These are phyloP conservation scores for Pyronema omphalodes DNA, from an alignment of 495 filamentous ascomycete genomes.

Conservation along the genomic window DNA sequence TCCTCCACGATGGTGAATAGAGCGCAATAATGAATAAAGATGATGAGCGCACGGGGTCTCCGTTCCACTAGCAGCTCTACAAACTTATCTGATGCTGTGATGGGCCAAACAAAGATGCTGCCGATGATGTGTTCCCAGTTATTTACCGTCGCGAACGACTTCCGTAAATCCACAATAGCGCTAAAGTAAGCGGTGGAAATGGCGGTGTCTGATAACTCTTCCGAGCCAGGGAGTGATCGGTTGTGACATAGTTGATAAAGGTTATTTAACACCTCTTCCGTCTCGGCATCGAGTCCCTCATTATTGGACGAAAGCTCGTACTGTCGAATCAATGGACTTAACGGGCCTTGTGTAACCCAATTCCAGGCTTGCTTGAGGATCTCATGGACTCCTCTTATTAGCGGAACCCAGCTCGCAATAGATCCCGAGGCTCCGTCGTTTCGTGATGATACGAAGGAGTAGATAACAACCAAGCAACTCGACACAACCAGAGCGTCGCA, in stretches of 20 bases:
- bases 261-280: not conserved
- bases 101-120: slow-evolving; percentile 25
- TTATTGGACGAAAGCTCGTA: slow-evolving; percentile 2
- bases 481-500: slow-evolving; percentile 22
- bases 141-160: slow-evolving; percentile 7
- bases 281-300: not conserved
- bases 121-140: not conserved
- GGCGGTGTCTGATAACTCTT: slow-evolving; percentile 18
- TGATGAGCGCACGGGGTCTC: slow-evolving; percentile 26
- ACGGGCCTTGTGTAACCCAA: slow-evolving; percentile 11
- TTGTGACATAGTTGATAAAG: slow-evolving; percentile 17
- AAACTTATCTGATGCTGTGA: slow-evolving; percentile 22
- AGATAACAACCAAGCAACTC: slow-evolving; percentile 8
- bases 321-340: slow-evolving; percentile 5
- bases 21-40: slow-evolving; percentile 28
- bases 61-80: slow-evolving; percentile 20
- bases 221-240: slow-evolving; percentile 7
- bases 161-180: slow-evolving; percentile 11
- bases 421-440: not conserved
- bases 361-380: slow-evolving; percentile 11
- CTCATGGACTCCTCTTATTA: slow-evolving; percentile 13
- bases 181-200: slow-evolving; percentile 13
- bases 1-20: slow-evolving; percentile 23
- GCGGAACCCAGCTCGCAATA: slow-evolving; percentile 16
- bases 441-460: slow-evolving; percentile 4